Evolutionary conservation across 306 rosid species (phyloP), one percentile per base, ranked within the genome.

Genomic region (Rosa chinensis): DNA sequence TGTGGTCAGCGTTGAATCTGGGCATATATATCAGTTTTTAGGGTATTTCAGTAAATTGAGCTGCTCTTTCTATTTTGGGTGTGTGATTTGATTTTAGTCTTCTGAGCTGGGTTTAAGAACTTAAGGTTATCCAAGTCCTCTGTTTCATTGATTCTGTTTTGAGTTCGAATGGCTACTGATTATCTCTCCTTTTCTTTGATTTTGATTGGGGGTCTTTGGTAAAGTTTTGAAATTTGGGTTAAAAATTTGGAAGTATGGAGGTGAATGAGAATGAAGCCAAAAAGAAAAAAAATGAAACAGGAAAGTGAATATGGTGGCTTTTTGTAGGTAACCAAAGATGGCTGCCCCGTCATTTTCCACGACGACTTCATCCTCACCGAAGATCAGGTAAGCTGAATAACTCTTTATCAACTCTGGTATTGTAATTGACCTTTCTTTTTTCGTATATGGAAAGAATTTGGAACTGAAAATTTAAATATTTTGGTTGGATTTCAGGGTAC

Each of bases 271-370:
- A 49, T 69, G 66, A 69, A 35, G 75, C 8, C 28, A 40, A 73
- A 66, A 48, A 74, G 45, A 52, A 58, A 66, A 16, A 73, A 44
- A 21, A 35, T 40, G 63, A 21, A 70, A 69, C 72, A 16, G 67
- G 74, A 67, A 69, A 56, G 79, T 67, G 73, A 74, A 71, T 74
- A 42, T 72, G 84, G 82, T 75, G 86, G 88, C 16, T 82, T 86
- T 88, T 88, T 88, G 89, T 78, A 88, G 92, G 89, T 88, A 72
- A 88, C 92, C 28, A 86, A 39, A 63, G 92, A 88, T 81, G 81
- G 72, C 68, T 88, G 81, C 80, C 89, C 92, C 0, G 80, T 88
- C 72, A 88, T 88, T 50, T 88, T 88, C 78, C 92, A 88, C 79
- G 92, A 88, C 79, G 73, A 88, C 55, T 70, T 82, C 72, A 86